Percentiles rank a stretch among this genome's conserved stretches.
phyloP scores from a whole-genome alignment of 2,329 filamentous ascomycete species.

The Eurotiales sp. region DNA sequence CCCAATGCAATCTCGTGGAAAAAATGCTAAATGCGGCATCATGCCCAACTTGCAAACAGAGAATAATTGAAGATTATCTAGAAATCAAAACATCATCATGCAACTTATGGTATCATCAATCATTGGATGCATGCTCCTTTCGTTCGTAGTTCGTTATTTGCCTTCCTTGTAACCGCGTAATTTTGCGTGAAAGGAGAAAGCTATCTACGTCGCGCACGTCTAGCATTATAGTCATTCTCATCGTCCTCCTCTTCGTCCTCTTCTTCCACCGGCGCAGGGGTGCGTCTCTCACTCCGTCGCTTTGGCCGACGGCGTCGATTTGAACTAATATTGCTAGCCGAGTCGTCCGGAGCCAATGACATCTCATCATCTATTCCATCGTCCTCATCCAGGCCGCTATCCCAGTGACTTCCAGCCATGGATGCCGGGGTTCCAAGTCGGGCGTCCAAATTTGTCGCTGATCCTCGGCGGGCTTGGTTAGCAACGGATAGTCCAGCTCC shows the following conservation, averaged over 20 bases:
- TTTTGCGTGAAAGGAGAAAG: not conserved
- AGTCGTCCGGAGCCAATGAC: conserved; percentile 47
- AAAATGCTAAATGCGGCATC: not conserved
- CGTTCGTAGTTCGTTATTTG: not conserved
- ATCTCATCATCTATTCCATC: conserved; percentile 41
- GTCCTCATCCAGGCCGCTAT: conserved; percentile 43
- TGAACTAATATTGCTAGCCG: conserved; percentile 48
- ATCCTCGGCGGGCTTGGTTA: conserved; percentile 42
- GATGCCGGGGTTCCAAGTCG: conserved; percentile 42
- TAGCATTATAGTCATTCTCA: conserved; percentile 15
- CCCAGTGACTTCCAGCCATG: conserved; percentile 30
- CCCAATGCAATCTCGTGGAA: not conserved
- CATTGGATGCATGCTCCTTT: conserved; percentile 3
- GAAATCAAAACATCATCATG: not conserved
- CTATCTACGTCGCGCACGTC: conserved; percentile 25
- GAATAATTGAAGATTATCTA: not conserved
- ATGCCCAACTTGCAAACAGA: not conserved
- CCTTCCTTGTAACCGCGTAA: not conserved
- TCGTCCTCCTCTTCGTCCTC: conserved; percentile 42
- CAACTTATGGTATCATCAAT: conserved; percentile 11
- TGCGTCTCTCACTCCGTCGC: conserved; percentile 46
- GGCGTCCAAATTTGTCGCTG: conserved; percentile 32
- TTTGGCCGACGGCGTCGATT: conserved; percentile 43
- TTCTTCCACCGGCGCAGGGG: conserved; percentile 46
- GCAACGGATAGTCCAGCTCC: conserved; percentile 66